A percentile compares a stretch with the other conserved stretches of the same genome.
These are phyloP conservation scores for Leishmania braziliensis DNA, from an alignment of 208 protist genomes.

Conservation along the genomic window DNA sequence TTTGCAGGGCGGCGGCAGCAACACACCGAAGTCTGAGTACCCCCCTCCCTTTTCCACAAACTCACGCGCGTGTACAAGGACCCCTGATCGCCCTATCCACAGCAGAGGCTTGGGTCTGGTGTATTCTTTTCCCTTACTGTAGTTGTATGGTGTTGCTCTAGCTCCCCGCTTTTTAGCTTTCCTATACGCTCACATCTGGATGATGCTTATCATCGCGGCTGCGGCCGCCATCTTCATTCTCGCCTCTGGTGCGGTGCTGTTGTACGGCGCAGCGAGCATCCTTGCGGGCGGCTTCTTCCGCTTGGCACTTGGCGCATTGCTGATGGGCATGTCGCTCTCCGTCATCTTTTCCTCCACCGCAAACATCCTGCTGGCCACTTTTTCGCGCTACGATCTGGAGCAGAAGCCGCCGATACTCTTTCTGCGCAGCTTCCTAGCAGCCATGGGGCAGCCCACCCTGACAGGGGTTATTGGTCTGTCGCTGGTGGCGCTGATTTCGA, in stretches of 20 bases:
- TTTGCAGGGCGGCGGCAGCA: background rate
- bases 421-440: constrained; percentile 44
- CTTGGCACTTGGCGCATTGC: constrained; percentile 40
- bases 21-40: background rate
- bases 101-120: background rate
- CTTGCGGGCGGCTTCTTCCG: constrained; percentile 49
- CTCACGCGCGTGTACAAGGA: background rate
- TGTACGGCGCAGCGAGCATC: constrained; percentile 48
- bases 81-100: background rate
- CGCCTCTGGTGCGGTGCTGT: constrained; percentile 23
- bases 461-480: constrained; percentile 57
- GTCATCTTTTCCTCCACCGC: constrained; percentile 46
- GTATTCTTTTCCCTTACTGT: background rate
- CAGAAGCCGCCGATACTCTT: constrained; percentile 32
- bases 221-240: constrained; percentile 30
- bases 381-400: constrained; percentile 14
- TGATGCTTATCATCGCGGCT: constrained; percentile 14
- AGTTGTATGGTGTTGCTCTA: background rate
- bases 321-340: constrained; percentile 46
- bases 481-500: constrained; percentile 47
- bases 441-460: constrained; percentile 68
- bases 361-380: constrained; percentile 23
- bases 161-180: background rate
- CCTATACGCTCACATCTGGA: background rate
- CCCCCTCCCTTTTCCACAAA: background rate